A percentile compares a stretch with the other conserved stretches of the same genome.
Conservation (phyloP, 345 rosid genomes). For the Pseudoturritis turrita region DNA sequence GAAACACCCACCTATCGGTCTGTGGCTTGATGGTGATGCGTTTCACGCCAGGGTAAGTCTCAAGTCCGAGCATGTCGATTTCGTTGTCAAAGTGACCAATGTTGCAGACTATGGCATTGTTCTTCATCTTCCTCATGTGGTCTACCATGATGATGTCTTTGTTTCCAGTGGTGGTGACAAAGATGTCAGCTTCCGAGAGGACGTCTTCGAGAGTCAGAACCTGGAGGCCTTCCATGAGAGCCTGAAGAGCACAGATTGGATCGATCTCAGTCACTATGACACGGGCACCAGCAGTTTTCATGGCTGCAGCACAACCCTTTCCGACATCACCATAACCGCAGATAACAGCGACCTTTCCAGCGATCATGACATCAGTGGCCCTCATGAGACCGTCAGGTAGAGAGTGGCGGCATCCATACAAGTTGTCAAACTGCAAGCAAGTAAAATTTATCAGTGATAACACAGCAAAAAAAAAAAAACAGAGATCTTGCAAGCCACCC, state of each 20-base stretch:
- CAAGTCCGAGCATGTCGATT: conserved; percentile 62
- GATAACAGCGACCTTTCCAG: conserved; percentile 62
- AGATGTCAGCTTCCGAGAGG: conserved; percentile 56
- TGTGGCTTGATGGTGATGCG: conserved; percentile 72
- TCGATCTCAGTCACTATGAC: conserved; percentile 72
- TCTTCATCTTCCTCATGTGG: conserved; percentile 68
- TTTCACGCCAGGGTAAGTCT: conserved; percentile 57
- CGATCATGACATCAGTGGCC: conserved; percentile 66
- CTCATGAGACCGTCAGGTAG: conserved; percentile 65
- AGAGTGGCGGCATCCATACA: conserved; percentile 70
- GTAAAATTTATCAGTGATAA: background rate
- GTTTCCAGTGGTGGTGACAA: conserved; percentile 69
- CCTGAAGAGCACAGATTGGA: conserved; percentile 74
- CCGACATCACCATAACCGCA: conserved; percentile 76
- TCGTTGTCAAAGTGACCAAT: conserved; percentile 73
- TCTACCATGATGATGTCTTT: conserved; percentile 68
- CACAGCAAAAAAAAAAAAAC: background rate
- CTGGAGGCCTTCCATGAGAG: conserved; percentile 68
- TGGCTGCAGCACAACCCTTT: conserved; percentile 69
- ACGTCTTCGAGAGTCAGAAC: conserved; percentile 56
- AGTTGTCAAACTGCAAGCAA: conserved; percentile 52
- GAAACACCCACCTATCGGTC: conserved; percentile 50
- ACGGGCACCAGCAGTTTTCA: conserved; percentile 66
- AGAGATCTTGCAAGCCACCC: background rate
- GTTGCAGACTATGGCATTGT: conserved; percentile 72